Percentiles rank a stretch among this genome's conserved stretches.
These are phyloP conservation scores for Amaranthus palmeri DNA, from an alignment of 148 eudicot genomes.

Conservation along the genomic window DNA sequence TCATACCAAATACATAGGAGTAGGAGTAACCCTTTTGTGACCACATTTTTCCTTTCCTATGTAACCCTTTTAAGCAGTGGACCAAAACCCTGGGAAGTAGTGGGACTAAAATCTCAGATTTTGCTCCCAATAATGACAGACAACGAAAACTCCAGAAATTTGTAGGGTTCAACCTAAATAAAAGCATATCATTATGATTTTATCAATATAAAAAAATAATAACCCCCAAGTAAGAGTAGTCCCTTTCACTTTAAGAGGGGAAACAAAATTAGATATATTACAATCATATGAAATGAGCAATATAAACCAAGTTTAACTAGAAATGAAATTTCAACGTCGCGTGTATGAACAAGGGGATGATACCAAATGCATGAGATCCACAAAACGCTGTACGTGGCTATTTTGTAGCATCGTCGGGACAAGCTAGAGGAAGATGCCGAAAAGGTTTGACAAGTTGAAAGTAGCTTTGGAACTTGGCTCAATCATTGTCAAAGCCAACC, in stretches of 20 bases:
- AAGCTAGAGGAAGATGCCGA: conserved; percentile 1
- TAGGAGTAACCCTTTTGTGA: background rate
- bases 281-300: conserved; percentile 18
- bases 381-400: conserved; percentile 2
- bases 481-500: conserved; percentile 11
- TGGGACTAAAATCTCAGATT: conserved; percentile 11
- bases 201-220: background rate
- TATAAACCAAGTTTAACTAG: background rate
- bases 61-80: conserved; percentile 10
- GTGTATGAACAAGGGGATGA: background rate
- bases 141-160: conserved; percentile 14
- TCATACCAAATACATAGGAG: background rate
- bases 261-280: conserved; percentile 14
- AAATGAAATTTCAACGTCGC: background rate
- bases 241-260: conserved; percentile 1
- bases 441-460: background rate
- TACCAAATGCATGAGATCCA: conserved; percentile 7
- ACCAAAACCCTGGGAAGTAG: conserved; percentile 12
- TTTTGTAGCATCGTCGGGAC: background rate
- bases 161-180: conserved; percentile 10
- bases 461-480: conserved; percentile 14
- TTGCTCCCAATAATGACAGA: conserved; percentile 23
- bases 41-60: conserved; percentile 12
- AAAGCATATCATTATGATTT: background rate
- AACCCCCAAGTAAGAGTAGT: background rate